Percentiles rank a stretch among this genome's conserved stretches.
phyloP scores from a whole-genome alignment of 345 rosid species.

The Eucalyptus virginea region DNA sequence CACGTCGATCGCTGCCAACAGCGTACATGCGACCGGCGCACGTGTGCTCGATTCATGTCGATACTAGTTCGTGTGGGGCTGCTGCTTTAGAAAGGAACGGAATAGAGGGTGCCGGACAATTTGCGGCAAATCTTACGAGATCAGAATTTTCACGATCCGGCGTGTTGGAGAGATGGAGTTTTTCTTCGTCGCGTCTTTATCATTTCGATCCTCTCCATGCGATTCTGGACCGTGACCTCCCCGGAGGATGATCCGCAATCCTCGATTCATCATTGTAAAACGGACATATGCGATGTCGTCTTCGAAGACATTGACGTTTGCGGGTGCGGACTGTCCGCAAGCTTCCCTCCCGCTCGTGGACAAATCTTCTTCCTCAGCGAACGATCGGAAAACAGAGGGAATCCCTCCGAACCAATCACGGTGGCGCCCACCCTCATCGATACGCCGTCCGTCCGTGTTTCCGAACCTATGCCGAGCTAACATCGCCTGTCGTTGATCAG shows the following conservation, averaged over 20 bases:
- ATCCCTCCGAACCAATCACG: not conserved
- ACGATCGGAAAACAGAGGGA: not conserved
- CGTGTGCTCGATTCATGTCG: not conserved
- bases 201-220: not conserved
- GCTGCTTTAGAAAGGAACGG: not conserved
- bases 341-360: not conserved
- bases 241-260: not conserved
- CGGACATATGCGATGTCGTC: not conserved
- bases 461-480: not conserved
- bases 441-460: not conserved
- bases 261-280: not conserved
- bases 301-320: not conserved
- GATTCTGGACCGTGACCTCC: not conserved
- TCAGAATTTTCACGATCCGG: not conserved
- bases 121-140: not conserved
- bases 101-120: not conserved
- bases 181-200: not conserved
- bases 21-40: not conserved
- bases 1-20: not conserved
- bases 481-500: not conserved
- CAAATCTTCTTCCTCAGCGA: not conserved
- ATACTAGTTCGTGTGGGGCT: not conserved
- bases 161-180: not conserved
- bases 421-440: not conserved
- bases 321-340: not conserved